These are phyloP conservation scores for Albophoma yamanashiensis DNA, from an alignment of 2,329 filamentous ascomycete species.

Conservation along the genomic window DNA sequence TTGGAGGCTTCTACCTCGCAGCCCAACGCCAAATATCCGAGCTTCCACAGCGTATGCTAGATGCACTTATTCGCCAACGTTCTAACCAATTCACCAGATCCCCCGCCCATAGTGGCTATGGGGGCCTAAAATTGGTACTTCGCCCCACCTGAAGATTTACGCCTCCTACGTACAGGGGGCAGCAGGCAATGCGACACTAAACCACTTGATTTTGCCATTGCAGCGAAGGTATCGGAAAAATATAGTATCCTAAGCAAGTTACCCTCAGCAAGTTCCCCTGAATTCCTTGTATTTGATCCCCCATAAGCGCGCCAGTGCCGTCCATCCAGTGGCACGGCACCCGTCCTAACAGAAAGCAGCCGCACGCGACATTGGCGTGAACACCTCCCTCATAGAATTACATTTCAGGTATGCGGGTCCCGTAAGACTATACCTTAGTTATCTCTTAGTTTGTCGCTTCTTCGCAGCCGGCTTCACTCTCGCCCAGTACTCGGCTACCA, in stretches of 20 bases:
- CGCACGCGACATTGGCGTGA: background rate
- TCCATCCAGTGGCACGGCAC: background rate
- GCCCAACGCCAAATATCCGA: too few relatives aligned
- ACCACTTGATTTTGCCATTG: background rate
- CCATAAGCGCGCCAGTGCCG: too few relatives aligned
- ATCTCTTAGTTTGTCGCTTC: background rate
- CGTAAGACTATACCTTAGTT: background rate
- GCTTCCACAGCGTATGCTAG: too few relatives aligned
- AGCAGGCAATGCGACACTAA: background rate
- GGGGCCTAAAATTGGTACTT: too few relatives aligned
- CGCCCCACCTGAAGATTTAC: too few relatives aligned
- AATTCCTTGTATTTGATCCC: too few relatives aligned
- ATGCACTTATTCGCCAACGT: too few relatives aligned
- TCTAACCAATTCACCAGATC: too few relatives aligned
- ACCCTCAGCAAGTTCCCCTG: too few relatives aligned
- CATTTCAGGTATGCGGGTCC: background rate
- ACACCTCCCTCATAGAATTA: background rate
- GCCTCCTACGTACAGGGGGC: too few relatives aligned
- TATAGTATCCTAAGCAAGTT: background rate
- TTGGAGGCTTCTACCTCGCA: too few relatives aligned
- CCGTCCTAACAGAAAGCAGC: background rate
- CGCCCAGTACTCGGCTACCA: conserved; percentile 17
- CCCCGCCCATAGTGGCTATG: too few relatives aligned
- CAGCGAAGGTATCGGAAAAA: background rate
- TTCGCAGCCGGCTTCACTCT: background rate